Evolutionary conservation across 2,329 filamentous ascomycete species (phyloP).

Genomic region (Pestalotiopsis sp.): DNA sequence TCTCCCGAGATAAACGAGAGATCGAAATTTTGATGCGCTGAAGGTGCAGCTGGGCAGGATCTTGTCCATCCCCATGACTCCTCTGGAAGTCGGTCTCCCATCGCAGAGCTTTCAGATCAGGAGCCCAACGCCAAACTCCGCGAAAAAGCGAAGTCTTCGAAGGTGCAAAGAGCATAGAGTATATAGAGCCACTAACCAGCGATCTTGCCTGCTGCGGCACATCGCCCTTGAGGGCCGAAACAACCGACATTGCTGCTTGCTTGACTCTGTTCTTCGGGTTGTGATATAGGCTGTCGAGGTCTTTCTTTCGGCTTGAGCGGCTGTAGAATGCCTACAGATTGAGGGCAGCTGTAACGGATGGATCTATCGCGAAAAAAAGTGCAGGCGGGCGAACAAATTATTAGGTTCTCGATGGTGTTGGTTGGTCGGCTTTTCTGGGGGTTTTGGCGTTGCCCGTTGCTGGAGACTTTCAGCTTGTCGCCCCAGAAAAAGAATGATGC

Average conservation of each 20-base stretch:
- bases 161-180: neutral
- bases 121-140: neutral
- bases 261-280: neutral
- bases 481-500: conserved; percentile 6
- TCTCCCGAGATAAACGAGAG: neutral
- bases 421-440: neutral
- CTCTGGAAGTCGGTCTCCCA: neutral
- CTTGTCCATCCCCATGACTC: neutral
- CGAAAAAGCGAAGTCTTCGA: neutral
- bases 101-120: neutral
- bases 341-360: neutral
- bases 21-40: neutral
- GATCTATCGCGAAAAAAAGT: neutral
- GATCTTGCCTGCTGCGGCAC: conserved; percentile 59
- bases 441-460: neutral
- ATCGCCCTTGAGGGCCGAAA: conserved; percentile 48
- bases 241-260: conserved; percentile 26
- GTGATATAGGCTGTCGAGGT: neutral
- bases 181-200: conserved; percentile 40
- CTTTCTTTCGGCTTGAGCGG: neutral
- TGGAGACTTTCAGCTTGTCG: neutral
- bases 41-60: neutral
- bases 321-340: neutral
- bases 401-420: neutral
- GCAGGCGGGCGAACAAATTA: neutral